Conservation (phyloP, 2,329 filamentous ascomycete genomes). For the Ophiognomonia clavigignenti-juglandacearum region DNA sequence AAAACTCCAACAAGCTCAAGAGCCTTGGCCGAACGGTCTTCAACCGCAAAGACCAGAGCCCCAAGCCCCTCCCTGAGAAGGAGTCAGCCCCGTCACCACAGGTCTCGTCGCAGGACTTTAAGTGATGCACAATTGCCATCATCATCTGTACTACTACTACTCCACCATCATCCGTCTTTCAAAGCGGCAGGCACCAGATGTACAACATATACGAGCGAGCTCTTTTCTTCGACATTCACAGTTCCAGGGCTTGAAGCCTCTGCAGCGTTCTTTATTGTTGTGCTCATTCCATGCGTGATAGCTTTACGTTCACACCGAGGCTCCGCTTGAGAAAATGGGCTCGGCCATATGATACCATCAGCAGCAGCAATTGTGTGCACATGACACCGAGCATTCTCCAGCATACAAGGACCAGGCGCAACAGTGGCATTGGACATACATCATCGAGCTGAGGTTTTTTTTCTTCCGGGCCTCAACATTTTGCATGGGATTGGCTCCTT, state of each 20-base stretch:
- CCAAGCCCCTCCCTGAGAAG: conserved; percentile 42
- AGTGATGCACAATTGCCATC: neutral
- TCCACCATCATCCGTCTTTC: conserved; percentile 1
- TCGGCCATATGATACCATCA: neutral
- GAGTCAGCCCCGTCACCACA: conserved; percentile 4
- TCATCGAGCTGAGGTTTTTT: neutral
- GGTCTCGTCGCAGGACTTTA: neutral
- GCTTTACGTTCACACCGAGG: neutral
- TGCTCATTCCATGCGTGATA: conserved; percentile 4
- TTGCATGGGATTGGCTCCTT: neutral
- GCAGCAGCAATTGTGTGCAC: conserved; percentile 7
- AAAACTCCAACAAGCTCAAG: conserved; percentile 50
- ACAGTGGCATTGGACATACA: too few relatives aligned
- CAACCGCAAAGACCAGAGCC: conserved; percentile 45
- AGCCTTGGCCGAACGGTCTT: conserved; percentile 54
- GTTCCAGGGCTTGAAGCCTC: conserved; percentile 13
- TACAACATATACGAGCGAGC: neutral
- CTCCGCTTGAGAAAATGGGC: neutral
- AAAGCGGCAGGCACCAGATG: conserved; percentile 5
- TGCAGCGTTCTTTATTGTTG: neutral
- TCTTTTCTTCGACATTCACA: neutral
- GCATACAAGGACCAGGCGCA: too few relatives aligned
- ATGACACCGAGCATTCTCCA: neutral
- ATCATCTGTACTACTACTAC: neutral
- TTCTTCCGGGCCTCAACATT: neutral